Base-by-base conservation (phyloP, 2,329 filamentous ascomycete genomes). In the Paraconiothyrium sp. region DNA sequence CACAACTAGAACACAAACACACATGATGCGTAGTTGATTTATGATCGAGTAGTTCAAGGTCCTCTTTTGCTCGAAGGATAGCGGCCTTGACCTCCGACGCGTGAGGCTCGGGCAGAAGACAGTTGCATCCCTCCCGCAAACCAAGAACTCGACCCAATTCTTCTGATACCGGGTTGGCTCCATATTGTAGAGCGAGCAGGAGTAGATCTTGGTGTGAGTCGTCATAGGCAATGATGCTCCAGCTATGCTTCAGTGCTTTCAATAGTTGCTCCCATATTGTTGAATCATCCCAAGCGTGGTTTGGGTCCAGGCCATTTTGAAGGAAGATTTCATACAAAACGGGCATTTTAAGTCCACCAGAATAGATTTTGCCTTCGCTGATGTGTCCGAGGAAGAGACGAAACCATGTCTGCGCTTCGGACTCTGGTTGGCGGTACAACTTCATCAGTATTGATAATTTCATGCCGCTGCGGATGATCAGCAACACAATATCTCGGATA, bases 191-290 rank as follows among this genome's bases (percentile, higher is more conserved):
- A 9, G 34, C 32, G 5, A 34, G 4, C 30, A 50, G 8, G 8
- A 50, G 6, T n/a, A 35, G 16, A 9, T 20, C 47, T 50, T 50
- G 47, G 14, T 35, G 4, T 11, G 9, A 34, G 14, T 27, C 22
- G 34, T 11, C 27, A 13, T 16, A 4, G 20, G 20, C 20, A 20
- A 20, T 20, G 20, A 20, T 20, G 20, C 20, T 20, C 20, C 20
- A 20, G 20, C 20, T 20, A 20, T 20, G 20, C 14, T 24, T 39
- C 6, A 44, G 10, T 3, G 54, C 39, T 8, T 35, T 2, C 11
- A 56, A 27, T 24, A 56, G 24, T 14, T 35, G 54, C 24, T 56
- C 44, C 54, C 54, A 57, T 8, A 57, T 16, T 20, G 54, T 57
- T 6, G 44, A 39, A 11, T 24, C 20, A 34, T 34, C 20, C 11